Evolutionary conservation across 2,329 filamentous ascomycete species (phyloP).

Genomic region (Claviceps sp.): DNA sequence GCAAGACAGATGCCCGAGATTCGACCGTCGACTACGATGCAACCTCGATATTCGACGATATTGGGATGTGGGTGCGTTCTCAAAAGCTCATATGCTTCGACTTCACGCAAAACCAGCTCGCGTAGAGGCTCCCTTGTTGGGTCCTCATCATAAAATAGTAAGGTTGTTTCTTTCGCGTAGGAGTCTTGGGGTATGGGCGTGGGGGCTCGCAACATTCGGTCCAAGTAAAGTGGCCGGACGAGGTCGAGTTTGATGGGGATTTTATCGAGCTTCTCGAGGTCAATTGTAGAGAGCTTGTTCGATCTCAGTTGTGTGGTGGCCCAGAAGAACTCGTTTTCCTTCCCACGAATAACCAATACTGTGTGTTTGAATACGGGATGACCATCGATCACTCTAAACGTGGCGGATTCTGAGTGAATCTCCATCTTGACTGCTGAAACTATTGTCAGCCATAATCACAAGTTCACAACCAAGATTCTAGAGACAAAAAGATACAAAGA

Average conservation of each 20-base stretch:
- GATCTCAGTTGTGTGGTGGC: background rate
- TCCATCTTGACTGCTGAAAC: background rate
- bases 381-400: background rate
- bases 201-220: background rate
- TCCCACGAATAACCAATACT: background rate
- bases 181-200: background rate
- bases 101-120: background rate
- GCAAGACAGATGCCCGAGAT: too few species aligned
- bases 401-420: background rate
- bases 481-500: background rate
- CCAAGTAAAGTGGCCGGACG: background rate
- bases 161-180: background rate
- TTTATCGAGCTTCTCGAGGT: background rate
- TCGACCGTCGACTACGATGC: too few species aligned
- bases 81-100: background rate
- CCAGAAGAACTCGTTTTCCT: background rate
- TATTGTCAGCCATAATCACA: background rate
- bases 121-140: background rate
- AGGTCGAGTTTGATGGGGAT: background rate
- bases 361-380: background rate
- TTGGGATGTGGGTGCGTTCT: background rate
- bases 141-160: background rate
- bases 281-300: background rate
- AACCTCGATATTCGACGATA: too few species aligned
- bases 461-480: background rate